A percentile compares a stretch with the other conserved stretches of the same genome.
Conservation (phyloP, 495 filamentous ascomycete species). For the Evansstolkia leycettana region DNA sequence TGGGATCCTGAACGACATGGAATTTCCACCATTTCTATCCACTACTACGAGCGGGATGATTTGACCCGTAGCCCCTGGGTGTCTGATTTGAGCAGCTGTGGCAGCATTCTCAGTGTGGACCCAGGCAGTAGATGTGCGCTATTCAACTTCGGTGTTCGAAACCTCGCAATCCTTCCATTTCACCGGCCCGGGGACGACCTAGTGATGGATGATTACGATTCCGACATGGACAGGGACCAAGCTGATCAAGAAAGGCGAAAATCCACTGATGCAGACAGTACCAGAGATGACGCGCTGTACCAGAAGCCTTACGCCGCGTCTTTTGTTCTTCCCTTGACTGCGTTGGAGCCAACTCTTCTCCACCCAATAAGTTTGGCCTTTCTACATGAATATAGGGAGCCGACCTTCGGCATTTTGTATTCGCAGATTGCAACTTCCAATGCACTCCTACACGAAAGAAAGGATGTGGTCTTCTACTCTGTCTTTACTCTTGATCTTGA, state of each 20-base stretch:
- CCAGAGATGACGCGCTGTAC: constrained; percentile 41
- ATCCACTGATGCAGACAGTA: constrained; percentile 12
- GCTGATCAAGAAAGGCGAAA: constrained; percentile 6
- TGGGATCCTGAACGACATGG: constrained; percentile 76
- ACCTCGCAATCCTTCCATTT: constrained; percentile 90
- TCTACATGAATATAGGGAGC: constrained; percentile 92
- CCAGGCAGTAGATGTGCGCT: constrained; percentile 86
- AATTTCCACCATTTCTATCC: constrained; percentile 81
- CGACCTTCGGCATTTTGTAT: constrained; percentile 90
- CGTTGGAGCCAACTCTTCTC: constrained; percentile 73
- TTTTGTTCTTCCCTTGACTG: constrained; percentile 76
- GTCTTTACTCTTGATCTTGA: constrained; percentile 93
- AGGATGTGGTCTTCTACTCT: constrained; percentile 75
- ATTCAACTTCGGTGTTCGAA: constrained; percentile 78
- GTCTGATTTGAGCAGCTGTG: constrained; percentile 51
- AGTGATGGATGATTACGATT: constrained; percentile 80
- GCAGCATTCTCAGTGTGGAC: constrained; percentile 75
- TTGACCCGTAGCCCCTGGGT: constrained; percentile 63
- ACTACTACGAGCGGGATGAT: constrained; percentile 95
- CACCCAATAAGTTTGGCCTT: constrained; percentile 89
- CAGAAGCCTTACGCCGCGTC: constrained; percentile 79
- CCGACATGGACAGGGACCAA: constrained; percentile 52
- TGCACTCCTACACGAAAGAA: constrained; percentile 62
- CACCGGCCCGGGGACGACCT: constrained; percentile 75
- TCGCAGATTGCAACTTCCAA: constrained; percentile 57